Percentiles rank a stretch among this genome's conserved stretches.
Evolutionary conservation across 441 rosid species (phyloP).

Genomic region (Populus hybrid): DNA sequence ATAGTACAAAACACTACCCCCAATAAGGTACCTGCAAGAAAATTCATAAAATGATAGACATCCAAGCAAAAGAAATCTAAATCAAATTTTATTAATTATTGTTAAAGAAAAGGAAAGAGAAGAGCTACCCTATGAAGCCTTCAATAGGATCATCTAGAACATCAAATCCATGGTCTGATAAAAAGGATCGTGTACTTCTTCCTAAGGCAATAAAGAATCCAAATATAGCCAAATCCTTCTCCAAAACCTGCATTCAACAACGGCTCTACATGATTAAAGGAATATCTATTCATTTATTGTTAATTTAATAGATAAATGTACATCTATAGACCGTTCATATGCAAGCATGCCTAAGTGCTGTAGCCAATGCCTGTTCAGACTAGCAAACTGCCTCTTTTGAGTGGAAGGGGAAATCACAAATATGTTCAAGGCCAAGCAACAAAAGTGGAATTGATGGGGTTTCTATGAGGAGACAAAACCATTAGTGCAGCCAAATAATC

Average conservation of each 20-base stretch:
- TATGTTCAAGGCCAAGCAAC: not conserved
- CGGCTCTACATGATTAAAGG: not conserved
- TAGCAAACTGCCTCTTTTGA: not conserved
- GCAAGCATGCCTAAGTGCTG: not conserved
- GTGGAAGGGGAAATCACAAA: not conserved
- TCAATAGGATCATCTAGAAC: conserved; percentile 57
- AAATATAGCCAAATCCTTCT: conserved; percentile 96
- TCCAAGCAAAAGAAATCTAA: not conserved
- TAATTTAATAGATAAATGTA: not conserved
- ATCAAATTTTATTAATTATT: not conserved
- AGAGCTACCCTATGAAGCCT: conserved; percentile 70
- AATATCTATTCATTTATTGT: not conserved
- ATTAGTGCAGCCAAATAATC: not conserved
- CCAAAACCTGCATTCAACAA: conserved; percentile 72
- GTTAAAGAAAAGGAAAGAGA: not conserved
- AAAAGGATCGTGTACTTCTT: conserved; percentile 68
- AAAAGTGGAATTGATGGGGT: not conserved
- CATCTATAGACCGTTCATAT: not conserved
- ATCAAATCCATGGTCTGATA: conserved; percentile 76
- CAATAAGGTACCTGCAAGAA: conserved; percentile 71
- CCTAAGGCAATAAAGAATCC: conserved; percentile 98
- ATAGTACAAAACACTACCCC: conserved; percentile 91
- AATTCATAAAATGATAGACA: conserved; percentile 14
- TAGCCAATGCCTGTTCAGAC: not conserved
- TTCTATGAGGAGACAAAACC: not conserved